Evolutionary conservation across 1,284 basidiomycete genomes (phyloP).

Genomic region (Fomitiporia mediterranea): DNA sequence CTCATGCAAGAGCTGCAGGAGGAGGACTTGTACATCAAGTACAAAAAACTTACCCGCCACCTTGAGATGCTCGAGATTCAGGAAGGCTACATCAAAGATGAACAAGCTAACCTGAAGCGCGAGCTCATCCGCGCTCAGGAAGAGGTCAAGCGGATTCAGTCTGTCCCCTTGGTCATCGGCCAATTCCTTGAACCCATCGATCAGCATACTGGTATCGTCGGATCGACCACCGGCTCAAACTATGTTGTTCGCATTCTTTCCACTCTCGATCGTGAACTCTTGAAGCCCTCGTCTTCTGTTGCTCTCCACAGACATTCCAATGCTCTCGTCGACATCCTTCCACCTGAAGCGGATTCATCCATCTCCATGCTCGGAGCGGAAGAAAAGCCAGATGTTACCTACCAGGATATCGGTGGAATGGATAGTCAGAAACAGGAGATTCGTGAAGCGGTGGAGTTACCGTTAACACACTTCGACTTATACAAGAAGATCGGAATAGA

Average conservation of each 20-base stretch:
- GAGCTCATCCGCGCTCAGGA: constrained; percentile 98
- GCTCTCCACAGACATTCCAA: constrained; percentile 99
- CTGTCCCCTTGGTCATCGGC: constrained; percentile 98
- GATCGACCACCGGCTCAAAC: constrained; percentile 96
- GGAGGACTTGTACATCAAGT: constrained; percentile 92
- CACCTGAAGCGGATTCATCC: constrained; percentile 97
- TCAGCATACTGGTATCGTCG: constrained; percentile 96
- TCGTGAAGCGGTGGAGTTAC: constrained; percentile 96
- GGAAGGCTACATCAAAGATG: constrained; percentile 98
- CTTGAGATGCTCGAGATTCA: constrained; percentile 93
- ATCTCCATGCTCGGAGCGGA: constrained; percentile 93
- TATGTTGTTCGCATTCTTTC: constrained; percentile 98
- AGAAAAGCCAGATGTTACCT: constrained; percentile 90
- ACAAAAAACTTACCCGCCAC: constrained; percentile 91
- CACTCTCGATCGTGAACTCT: constrained; percentile 93
- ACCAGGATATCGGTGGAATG: constrained; percentile 94
- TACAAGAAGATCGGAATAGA: constrained; percentile 99
- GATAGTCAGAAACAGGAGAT: constrained; percentile 99
- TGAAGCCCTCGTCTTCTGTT: constrained; percentile 96
- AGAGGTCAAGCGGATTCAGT: constrained; percentile 99
- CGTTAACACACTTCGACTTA: constrained; percentile 95
- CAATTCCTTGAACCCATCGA: constrained; percentile 99
- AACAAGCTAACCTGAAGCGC: constrained; percentile 96
- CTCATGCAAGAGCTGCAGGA: constrained; percentile 84
- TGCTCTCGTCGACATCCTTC: constrained; percentile 96